A percentile compares a stretch with the other conserved stretches of the same genome.
These are phyloP conservation scores for Syzygium jambos DNA, from an alignment of 345 rosid genomes.

Conservation along the genomic window DNA sequence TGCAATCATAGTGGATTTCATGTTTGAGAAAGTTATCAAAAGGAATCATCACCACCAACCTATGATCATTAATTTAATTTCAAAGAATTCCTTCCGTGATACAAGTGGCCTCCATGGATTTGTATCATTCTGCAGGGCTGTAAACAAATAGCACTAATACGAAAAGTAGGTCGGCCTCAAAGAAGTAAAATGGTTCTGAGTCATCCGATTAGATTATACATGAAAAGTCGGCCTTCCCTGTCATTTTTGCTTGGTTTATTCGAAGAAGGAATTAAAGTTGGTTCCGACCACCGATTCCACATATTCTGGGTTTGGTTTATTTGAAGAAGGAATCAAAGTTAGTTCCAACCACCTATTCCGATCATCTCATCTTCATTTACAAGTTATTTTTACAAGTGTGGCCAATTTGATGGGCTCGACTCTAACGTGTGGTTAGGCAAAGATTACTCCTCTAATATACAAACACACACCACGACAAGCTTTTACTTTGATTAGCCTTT, in stretches of 20 bases:
- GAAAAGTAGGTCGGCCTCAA: background rate
- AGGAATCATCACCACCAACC: background rate
- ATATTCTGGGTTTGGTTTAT: background rate
- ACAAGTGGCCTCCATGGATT: background rate
- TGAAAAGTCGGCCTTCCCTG: background rate
- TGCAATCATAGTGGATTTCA: background rate
- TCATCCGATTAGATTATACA: background rate
- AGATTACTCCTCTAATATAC: background rate
- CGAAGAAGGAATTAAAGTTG: background rate
- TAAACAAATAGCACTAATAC: background rate
- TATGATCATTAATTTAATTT: background rate
- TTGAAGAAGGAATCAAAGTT: background rate
- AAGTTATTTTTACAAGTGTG: background rate
- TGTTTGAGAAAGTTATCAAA: background rate
- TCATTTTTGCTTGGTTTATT: background rate
- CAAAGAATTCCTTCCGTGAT: background rate
- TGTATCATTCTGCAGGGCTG: background rate
- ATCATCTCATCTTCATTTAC: background rate
- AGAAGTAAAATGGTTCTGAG: background rate
- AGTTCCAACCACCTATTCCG: background rate
- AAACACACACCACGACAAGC: background rate
- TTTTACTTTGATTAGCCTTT: background rate
- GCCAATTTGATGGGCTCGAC: background rate
- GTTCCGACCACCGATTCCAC: background rate
- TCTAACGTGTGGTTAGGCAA: background rate